These are phyloP conservation scores for Hyaloscypha finlandica DNA, from an alignment of 495 filamentous ascomycete species.

Conservation along the genomic window DNA sequence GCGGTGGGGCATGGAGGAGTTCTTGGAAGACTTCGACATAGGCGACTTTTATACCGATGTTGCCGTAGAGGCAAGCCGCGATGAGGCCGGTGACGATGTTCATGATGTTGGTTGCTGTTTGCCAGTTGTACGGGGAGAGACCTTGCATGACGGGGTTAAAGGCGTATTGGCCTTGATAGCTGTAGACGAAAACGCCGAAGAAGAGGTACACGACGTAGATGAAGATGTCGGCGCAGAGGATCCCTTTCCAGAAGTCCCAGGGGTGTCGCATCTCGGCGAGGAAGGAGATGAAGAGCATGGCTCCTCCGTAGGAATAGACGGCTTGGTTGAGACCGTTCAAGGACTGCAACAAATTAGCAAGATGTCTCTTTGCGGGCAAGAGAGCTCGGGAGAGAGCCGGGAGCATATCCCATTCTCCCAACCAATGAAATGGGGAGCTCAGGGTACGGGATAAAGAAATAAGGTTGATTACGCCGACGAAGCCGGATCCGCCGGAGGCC, in stretches of 20 bases:
- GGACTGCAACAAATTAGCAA: slow-evolving; percentile 17
- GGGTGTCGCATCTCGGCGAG: slow-evolving; percentile 67
- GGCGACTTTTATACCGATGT: slow-evolving; percentile 66
- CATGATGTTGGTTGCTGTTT: slow-evolving; percentile 58
- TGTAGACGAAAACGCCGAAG: slow-evolving; percentile 61
- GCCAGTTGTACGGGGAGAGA: slow-evolving; percentile 46
- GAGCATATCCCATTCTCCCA: too few species aligned
- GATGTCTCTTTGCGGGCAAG: too few species aligned
- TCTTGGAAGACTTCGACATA: slow-evolving; percentile 61
- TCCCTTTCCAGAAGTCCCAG: slow-evolving; percentile 62
- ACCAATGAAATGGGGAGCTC: too few species aligned
- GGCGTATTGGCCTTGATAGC: slow-evolving; percentile 58
- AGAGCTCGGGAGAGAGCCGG: too few species aligned
- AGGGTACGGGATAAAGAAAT: too few species aligned
- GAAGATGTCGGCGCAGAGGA: slow-evolving; percentile 57
- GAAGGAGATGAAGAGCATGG: slow-evolving; percentile 65
- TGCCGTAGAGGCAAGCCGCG: slow-evolving; percentile 60
- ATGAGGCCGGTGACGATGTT: slow-evolving; percentile 54
- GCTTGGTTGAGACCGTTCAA: slow-evolving; percentile 58
- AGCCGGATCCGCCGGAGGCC: slow-evolving; percentile 33
- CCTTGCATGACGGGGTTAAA: slow-evolving; percentile 54
- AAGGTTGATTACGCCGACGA: slow-evolving; percentile 33
- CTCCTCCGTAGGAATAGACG: slow-evolving; percentile 64
- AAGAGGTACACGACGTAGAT: slow-evolving; percentile 48
- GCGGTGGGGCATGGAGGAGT: slow-evolving; percentile 51